A percentile compares a stretch with the other conserved stretches of the same genome.
These are phyloP conservation scores for Fraxinus sp. DNA, from an alignment of 305 asterid genomes.

Conservation along the genomic window DNA sequence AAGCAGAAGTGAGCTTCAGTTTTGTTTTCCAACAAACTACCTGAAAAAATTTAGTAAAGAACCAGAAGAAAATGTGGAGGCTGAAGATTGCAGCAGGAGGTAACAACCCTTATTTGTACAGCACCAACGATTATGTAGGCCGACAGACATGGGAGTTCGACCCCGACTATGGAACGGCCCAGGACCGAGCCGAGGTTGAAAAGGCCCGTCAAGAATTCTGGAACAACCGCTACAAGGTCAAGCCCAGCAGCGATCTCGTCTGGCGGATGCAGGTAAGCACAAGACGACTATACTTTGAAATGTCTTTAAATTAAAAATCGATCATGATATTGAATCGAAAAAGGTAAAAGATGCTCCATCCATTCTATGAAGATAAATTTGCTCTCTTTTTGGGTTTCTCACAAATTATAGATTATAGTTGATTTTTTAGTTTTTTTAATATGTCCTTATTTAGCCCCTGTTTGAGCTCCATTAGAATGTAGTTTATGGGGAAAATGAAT, in stretches of 20 bases:
- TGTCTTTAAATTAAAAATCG: not conserved
- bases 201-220: constrained; percentile 47
- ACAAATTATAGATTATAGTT: no score
- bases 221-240: constrained; percentile 47
- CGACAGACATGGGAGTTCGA: constrained; percentile 66
- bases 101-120: constrained; percentile 48
- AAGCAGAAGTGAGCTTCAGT: not conserved
- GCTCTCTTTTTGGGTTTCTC: no score
- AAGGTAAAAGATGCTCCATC: not conserved
- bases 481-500: no score
- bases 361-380: no score
- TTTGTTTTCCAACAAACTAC: not conserved
- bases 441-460: no score
- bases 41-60: not conserved
- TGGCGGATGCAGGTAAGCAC: constrained; percentile 41
- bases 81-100: constrained; percentile 55
- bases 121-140: constrained; percentile 65
- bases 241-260: constrained; percentile 57
- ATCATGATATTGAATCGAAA: no score
- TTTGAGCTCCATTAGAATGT: no score
- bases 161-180: constrained; percentile 40
- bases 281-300: not conserved
- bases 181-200: constrained; percentile 45
- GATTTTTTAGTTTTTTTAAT: no score
- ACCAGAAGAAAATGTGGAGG: constrained; percentile 47